Conservation (phyloP, 805 yeast genomes). For the Yamadazyma olivae region DNA sequence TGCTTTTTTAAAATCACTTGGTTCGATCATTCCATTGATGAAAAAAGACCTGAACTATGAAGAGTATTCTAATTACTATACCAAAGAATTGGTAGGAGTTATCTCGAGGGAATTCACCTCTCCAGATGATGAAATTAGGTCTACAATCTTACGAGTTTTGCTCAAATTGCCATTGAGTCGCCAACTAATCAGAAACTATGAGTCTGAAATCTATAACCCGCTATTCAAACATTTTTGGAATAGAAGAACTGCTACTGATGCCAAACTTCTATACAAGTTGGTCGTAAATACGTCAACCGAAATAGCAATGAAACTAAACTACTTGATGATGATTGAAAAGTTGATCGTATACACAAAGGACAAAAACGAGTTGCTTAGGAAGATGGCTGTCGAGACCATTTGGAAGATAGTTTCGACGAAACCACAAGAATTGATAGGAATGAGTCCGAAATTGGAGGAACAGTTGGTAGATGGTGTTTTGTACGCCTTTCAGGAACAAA, state of each 20-base stretch:
- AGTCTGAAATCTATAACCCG: slow-evolving; percentile 51
- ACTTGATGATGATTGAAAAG: slow-evolving; percentile 53
- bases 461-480: slow-evolving; percentile 76
- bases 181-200: slow-evolving; percentile 49
- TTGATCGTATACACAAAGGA: slow-evolving; percentile 66
- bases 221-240: slow-evolving; percentile 79
- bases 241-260: slow-evolving; percentile 72
- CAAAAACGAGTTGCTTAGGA: slow-evolving; percentile 75
- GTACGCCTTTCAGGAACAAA: slow-evolving; percentile 79
- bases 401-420: slow-evolving; percentile 48
- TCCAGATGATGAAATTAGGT: slow-evolving; percentile 86
- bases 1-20: slow-evolving; percentile 73
- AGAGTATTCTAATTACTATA: slow-evolving; percentile 75
- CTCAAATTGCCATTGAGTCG: slow-evolving; percentile 63
- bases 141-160: slow-evolving; percentile 65
- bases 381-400: slow-evolving; percentile 73
- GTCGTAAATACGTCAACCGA: slow-evolving; percentile 73
- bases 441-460: slow-evolving; percentile 61
- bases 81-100: slow-evolving; percentile 68
- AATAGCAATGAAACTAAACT: slow-evolving; percentile 67
- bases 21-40: slow-evolving; percentile 82
- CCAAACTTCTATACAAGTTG: slow-evolving; percentile 45
- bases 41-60: slow-evolving; percentile 47
- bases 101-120: slow-evolving; percentile 70
- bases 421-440: slow-evolving; percentile 41